Evolutionary conservation across 495 filamentous ascomycete genomes (phyloP).

Genomic region (Pyrenula aspistea): DNA sequence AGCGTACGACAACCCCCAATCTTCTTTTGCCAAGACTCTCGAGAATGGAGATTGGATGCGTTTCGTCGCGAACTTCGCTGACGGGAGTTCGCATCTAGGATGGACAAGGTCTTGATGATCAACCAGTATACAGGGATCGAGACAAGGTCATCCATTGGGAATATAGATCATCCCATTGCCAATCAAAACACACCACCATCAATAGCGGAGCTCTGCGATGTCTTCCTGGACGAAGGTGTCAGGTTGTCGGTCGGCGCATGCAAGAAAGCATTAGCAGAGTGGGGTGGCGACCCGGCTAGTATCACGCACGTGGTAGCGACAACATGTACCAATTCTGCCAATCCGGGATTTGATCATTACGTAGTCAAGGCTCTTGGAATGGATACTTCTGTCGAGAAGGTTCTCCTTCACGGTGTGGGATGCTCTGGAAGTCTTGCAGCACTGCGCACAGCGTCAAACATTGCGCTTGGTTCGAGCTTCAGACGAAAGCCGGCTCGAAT

Average conservation of each 20-base stretch:
- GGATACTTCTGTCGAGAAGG: conserved; percentile 35
- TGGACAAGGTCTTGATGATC: conserved; percentile 44
- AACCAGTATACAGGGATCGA: conserved; percentile 55
- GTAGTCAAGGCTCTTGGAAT: conserved; percentile 44
- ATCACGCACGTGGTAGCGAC: conserved; percentile 57
- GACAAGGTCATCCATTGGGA: conserved; percentile 44
- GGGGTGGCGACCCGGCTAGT: conserved; percentile 28
- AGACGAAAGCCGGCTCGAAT: conserved; percentile 40
- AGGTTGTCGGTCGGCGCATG: conserved; percentile 43
- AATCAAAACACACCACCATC: conserved; percentile 39
- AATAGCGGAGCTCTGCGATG: conserved; percentile 38
- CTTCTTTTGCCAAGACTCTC: neutral
- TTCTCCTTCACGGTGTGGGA: conserved; percentile 50
- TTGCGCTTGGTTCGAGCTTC: conserved; percentile 43
- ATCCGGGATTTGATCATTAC: conserved; percentile 55
- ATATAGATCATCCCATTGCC: conserved; percentile 41
- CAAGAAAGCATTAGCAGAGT: conserved; percentile 46
- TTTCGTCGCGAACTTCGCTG: neutral
- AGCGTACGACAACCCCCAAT: conserved; percentile 8
- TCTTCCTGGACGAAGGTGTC: conserved; percentile 46
- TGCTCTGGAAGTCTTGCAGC: conserved; percentile 54
- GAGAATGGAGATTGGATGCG: neutral
- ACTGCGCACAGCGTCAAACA: conserved; percentile 46
- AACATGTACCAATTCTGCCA: conserved; percentile 56
- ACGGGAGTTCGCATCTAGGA: conserved; percentile 5